Base-by-base conservation (phyloP, 2,329 filamentous ascomycete species). In the Hypoxylon sp. region DNA sequence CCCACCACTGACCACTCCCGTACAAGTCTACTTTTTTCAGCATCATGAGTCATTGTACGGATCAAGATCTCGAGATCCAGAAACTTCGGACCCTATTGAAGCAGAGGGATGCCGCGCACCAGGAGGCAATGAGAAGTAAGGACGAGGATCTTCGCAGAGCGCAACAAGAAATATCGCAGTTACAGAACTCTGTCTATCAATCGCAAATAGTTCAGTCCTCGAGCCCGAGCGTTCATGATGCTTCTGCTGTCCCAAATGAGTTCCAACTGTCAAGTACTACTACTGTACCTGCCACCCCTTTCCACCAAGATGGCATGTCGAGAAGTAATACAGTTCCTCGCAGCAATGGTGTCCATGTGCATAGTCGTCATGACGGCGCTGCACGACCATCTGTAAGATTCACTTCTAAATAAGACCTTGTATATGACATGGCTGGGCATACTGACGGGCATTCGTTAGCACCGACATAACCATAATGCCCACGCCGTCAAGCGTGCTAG, bases 401-500 rank as follows among this genome's bases (percentile, higher is more conserved):
- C 30, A 67, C 51, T 66, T 55, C 58, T 64, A 27, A 61, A 58
- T 53, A 57, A 56, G 51, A 48, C 56, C 48, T 65, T 43, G 23
- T 48, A 46, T 51, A 21, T 63, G 63, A 65, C 50, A 21, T 63
- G 63, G 63, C 50, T 61, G 39, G 29, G 34, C 54, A 45, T 69
- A 55, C 72, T 74, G 67, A 73, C 67, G 32, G 64, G 55, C 51
- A 25, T 54, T 65, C 63, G 52, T 43, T 71, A 74, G 74, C 71
- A 73, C 39, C 74, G 72, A 47, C 65, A 68, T 41, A 61, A 64
- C 55, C 70, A 74, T 51, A 61, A 63, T 58, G 69, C 69, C 50
- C 75, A 74, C 59, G 72, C 74, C 60, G 62, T 77, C 39, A 78
- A 78, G 67, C 74, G 75, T 66, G 71, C 72, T 51, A 75, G 77